These are phyloP conservation scores for Naganishia kalamii DNA, from an alignment of 768 basidiomycete genomes.

Conservation along the genomic window DNA sequence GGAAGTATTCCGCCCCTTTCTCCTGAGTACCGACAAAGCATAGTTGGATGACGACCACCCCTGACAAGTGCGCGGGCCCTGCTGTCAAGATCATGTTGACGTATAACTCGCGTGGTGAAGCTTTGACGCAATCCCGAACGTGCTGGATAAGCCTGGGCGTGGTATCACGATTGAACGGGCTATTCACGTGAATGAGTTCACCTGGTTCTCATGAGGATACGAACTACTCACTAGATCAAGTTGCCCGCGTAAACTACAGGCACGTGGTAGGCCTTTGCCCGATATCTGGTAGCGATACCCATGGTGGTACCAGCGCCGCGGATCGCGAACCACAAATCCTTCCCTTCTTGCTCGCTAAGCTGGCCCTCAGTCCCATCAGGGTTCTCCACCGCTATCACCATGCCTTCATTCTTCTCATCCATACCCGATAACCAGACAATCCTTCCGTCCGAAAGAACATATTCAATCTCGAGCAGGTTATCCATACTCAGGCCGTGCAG, in stretches of 20 bases:
- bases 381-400: slow-evolving; percentile 22
- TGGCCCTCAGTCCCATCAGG: slow-evolving; percentile 27
- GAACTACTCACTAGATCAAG: slow-evolving; percentile 68
- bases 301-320: slow-evolving; percentile 64
- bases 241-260: slow-evolving; percentile 89
- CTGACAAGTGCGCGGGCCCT: slow-evolving; percentile 74
- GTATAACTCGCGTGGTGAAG: slow-evolving; percentile 77
- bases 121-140: slow-evolving; percentile 87
- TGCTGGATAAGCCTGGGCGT: slow-evolving; percentile 82
- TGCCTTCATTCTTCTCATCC: slow-evolving; percentile 63
- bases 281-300: slow-evolving; percentile 82
- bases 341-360: slow-evolving; percentile 34
- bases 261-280: slow-evolving; percentile 78
- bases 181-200: slow-evolving; percentile 42
- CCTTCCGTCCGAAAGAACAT: slow-evolving; percentile 83
- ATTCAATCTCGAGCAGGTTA: slow-evolving; percentile 82
- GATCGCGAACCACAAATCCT: slow-evolving; percentile 43
- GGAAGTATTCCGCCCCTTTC: slow-evolving; percentile 67
- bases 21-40: slow-evolving; percentile 75
- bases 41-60: slow-evolving; percentile 77
- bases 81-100: slow-evolving; percentile 86
- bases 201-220: neutral
- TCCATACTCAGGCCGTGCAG: slow-evolving; percentile 81
- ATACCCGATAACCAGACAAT: slow-evolving; percentile 57
- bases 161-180: slow-evolving; percentile 79